phyloP scores from a whole-genome alignment of 2,329 filamentous ascomycete genomes.

The Curvularia spicifera region DNA sequence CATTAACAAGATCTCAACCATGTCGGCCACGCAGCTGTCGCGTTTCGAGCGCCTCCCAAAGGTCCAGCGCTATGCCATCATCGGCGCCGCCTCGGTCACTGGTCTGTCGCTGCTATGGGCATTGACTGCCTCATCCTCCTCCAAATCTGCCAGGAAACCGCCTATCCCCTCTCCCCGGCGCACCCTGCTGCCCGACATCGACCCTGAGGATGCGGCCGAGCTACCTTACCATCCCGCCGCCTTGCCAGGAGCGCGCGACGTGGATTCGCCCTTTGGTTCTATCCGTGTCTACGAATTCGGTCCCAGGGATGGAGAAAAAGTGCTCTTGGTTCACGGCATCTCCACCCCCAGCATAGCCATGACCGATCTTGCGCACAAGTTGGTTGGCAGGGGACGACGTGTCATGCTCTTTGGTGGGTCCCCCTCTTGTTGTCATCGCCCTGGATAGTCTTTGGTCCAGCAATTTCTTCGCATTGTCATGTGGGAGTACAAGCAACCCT shows the following conservation, averaged over 20 bases:
- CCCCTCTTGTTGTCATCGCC: constrained; percentile 12
- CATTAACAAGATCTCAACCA: constrained; percentile 19
- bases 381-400: constrained; percentile 71
- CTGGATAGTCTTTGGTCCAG: constrained; percentile 6
- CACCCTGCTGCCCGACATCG: constrained; percentile 35
- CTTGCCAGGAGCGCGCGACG: constrained; percentile 72
- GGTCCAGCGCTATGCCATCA: constrained; percentile 26
- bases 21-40: constrained; percentile 18
- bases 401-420: constrained; percentile 76
- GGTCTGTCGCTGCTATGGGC: constrained; percentile 34
- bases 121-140: constrained; percentile 26
- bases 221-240: constrained; percentile 71
- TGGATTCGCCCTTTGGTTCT: constrained; percentile 72
- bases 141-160: constrained; percentile 21
- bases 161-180: constrained; percentile 39
- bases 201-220: constrained; percentile 30
- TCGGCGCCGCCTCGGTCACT: constrained; percentile 38
- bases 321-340: constrained; percentile 81
- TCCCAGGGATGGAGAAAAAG: constrained; percentile 71
- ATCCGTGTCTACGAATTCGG: constrained; percentile 83
- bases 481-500: background rate
- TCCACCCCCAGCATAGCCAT: constrained; percentile 77
- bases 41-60: constrained; percentile 27
- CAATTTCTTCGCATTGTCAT: background rate
- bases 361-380: constrained; percentile 67